Evolutionary conservation across 1,284 basidiomycete species (phyloP).

Genomic region (Schizopora paradoxa): DNA sequence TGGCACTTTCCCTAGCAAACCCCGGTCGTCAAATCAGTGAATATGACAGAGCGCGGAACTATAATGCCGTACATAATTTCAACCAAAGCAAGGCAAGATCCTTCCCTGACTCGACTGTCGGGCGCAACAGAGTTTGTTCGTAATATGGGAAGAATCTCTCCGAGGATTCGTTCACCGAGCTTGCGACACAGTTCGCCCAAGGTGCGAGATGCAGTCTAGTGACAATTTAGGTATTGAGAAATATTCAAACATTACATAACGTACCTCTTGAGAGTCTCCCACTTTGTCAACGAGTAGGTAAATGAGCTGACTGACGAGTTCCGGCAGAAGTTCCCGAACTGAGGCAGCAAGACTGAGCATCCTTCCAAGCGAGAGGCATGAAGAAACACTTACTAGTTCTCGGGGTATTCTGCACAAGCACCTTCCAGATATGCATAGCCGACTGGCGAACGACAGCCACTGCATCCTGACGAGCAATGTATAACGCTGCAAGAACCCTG

Average conservation of each 20-base stretch:
- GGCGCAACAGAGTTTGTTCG: constrained; percentile 65
- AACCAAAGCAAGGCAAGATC: constrained; percentile 83
- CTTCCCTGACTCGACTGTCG: constrained; percentile 76
- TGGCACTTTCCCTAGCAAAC: constrained; percentile 68
- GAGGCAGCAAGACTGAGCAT: constrained; percentile 20
- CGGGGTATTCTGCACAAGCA: constrained; percentile 88
- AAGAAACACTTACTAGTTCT: constrained; percentile 54
- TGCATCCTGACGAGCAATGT: constrained; percentile 91
- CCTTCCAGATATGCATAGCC: constrained; percentile 98
- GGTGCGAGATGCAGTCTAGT: constrained; percentile 80
- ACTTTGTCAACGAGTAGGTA: constrained; percentile 74
- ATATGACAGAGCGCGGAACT: no score
- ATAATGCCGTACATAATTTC: constrained; percentile 84
- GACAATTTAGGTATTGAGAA: constrained; percentile 7
- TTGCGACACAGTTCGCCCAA: constrained; percentile 90
- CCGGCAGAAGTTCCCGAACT: constrained; percentile 92
- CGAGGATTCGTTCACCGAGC: constrained; percentile 90
- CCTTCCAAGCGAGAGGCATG: not conserved
- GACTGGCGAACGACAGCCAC: constrained; percentile 88
- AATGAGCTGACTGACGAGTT: constrained; percentile 77
- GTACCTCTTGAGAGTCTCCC: constrained; percentile 86
- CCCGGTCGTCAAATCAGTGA: no score
- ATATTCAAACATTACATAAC: constrained; percentile 7
- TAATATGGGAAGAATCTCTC: constrained; percentile 79
- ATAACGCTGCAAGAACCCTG: constrained; percentile 86